These are phyloP conservation scores for Salix koriyanagi DNA, from an alignment of 345 rosid species.

Conservation along the genomic window DNA sequence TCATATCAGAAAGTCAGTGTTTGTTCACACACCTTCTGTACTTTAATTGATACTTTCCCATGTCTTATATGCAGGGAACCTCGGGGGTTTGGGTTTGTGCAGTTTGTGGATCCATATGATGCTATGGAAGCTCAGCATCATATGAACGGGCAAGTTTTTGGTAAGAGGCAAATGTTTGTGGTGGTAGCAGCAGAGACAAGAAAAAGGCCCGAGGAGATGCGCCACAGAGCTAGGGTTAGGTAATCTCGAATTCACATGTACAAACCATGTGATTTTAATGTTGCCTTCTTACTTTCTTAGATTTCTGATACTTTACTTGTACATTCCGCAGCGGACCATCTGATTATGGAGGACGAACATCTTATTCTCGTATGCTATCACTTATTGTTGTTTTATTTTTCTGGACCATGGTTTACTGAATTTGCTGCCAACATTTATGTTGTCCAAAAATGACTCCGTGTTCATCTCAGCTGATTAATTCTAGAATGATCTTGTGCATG, in stretches of 20 bases:
- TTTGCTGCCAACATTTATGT: not conserved
- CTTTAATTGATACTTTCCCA: constrained; percentile 18
- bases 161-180: constrained; percentile 83
- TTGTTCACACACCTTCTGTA: constrained; percentile 8
- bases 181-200: constrained; percentile 86
- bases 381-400: not conserved
- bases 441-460: not conserved
- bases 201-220: constrained; percentile 99
- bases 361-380: constrained; percentile 56
- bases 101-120: constrained; percentile 86
- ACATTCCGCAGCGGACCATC: constrained; percentile 56
- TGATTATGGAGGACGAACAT: constrained; percentile 56
- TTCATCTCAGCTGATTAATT: not conserved
- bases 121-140: constrained; percentile 85
- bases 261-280: not conserved
- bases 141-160: constrained; percentile 81
- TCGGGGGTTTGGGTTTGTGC: constrained; percentile 96
- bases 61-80: constrained; percentile 59
- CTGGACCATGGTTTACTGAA: not conserved
- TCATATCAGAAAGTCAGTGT: constrained; percentile 4
- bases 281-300: not conserved
- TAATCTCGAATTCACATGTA: constrained; percentile 9
- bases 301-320: constrained; percentile 9
- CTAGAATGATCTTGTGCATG: not conserved
- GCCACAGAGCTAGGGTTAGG: constrained; percentile 66